Conservation (phyloP, 2,329 filamentous ascomycete genomes). For the Mycosphaerella sp. region DNA sequence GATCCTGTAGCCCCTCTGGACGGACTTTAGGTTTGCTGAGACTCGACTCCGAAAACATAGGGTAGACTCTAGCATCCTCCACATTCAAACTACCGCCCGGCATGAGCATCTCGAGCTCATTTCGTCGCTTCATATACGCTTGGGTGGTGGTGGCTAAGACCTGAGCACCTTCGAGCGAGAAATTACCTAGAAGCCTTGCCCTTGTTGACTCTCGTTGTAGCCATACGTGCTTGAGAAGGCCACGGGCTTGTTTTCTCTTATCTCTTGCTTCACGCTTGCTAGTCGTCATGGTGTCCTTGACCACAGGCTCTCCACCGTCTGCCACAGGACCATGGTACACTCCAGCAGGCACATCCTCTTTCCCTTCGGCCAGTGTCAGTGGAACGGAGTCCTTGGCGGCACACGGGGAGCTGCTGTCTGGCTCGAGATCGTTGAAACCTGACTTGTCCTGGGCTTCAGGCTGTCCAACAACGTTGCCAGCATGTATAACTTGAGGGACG, state of each 20-base stretch:
- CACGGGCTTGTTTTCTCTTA: conserved; percentile 15
- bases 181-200: conserved; percentile 11
- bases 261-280: conserved; percentile 7
- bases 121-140: conserved; percentile 16
- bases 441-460: neutral
- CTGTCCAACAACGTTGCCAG: neutral
- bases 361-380: neutral
- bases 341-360: neutral
- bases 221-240: conserved; percentile 20
- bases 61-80: conserved; percentile 19
- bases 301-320: neutral
- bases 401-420: neutral
- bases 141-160: conserved; percentile 9
- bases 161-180: conserved; percentile 8
- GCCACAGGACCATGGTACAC: neutral
- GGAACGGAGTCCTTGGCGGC: neutral
- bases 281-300: neutral
- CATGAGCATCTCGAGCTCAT: conserved; percentile 17
- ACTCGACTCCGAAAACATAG: conserved; percentile 11
- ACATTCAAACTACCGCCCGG: conserved; percentile 17
- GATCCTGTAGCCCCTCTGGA: conserved; percentile 6
- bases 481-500: neutral
- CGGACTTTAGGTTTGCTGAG: conserved; percentile 11
- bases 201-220: conserved; percentile 18
- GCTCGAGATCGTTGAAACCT: neutral